phyloP scores from a whole-genome alignment of 139 green algal genomes.

The Tetradesmus lagerheimii region DNA sequence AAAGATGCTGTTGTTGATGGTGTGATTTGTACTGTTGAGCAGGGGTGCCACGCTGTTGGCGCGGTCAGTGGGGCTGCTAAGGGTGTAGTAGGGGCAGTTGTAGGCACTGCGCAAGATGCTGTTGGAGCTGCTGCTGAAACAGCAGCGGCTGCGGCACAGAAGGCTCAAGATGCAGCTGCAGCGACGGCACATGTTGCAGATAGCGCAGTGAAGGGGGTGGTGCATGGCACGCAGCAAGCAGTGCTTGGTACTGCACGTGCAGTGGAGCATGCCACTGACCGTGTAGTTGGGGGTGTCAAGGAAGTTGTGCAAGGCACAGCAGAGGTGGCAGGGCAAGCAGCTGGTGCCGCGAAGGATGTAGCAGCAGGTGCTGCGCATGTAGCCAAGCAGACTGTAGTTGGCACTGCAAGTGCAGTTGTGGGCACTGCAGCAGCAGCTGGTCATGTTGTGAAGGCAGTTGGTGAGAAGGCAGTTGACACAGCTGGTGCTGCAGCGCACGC shows the following conservation, averaged over 20 bases:
- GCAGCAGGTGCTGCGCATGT: not conserved
- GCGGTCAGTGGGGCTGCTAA: not conserved
- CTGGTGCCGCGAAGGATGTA: not conserved
- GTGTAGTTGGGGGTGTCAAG: not conserved
- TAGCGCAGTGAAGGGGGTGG: not conserved
- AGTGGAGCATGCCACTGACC: not conserved
- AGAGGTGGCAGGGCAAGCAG: not conserved
- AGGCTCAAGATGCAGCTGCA: conserved; percentile 35
- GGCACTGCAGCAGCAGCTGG: not conserved
- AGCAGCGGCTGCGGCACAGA: conserved; percentile 44
- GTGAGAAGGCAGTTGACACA: not conserved
- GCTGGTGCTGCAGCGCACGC: not conserved
- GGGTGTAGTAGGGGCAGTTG: not conserved
- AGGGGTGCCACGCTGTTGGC: not conserved
- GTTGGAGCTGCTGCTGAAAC: not conserved
- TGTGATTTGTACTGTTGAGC: not conserved
- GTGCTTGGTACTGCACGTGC: conserved; percentile 24
- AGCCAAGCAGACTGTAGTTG: not conserved
- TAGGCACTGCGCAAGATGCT: not conserved
- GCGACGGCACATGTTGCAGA: not conserved
- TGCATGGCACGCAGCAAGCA: not conserved
- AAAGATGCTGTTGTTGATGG: not conserved
- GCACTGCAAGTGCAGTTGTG: not conserved
- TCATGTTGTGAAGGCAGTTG: not conserved
- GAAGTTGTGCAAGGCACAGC: not conserved